phyloP scores from a whole-genome alignment of 768 basidiomycete genomes.

The Hortiboletus flavorubellus region DNA sequence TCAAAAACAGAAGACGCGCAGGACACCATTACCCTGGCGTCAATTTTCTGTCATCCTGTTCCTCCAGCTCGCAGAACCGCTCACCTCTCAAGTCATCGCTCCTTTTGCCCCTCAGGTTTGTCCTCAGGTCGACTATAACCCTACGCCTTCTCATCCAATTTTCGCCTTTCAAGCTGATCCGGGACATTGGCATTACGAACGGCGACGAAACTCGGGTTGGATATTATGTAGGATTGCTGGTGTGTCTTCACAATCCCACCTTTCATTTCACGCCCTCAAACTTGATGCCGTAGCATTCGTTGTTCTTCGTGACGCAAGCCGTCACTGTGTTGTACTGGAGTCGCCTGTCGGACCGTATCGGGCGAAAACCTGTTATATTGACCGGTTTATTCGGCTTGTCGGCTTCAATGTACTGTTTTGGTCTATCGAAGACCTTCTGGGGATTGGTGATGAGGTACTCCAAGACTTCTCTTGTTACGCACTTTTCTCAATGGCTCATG shows the following conservation, averaged over 20 bases:
- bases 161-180: constrained; percentile 53
- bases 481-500: not conserved
- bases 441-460: constrained; percentile 49
- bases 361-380: constrained; percentile 72
- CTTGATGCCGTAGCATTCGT: constrained; percentile 54
- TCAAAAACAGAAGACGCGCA: constrained; percentile 34
- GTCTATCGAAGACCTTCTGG: constrained; percentile 67
- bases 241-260: constrained; percentile 25
- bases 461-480: not conserved
- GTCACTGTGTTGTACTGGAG: constrained; percentile 74
- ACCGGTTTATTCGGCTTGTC: constrained; percentile 62
- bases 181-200: constrained; percentile 63
- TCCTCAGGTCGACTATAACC: not conserved
- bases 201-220: constrained; percentile 71
- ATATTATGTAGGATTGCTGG: constrained; percentile 77
- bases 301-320: constrained; percentile 75
- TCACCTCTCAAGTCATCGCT: constrained; percentile 72
- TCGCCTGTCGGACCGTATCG: constrained; percentile 64
- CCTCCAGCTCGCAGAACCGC: constrained; percentile 73
- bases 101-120: constrained; percentile 73
- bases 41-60: constrained; percentile 70
- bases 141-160: not conserved
- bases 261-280: not conserved
- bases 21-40: constrained; percentile 63
- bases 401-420: constrained; percentile 71